A percentile compares a stretch with the other conserved stretches of the same genome.
These are phyloP conservation scores for Seiridium cupressi DNA, from an alignment of 2,329 filamentous ascomycete genomes.

Conservation along the genomic window DNA sequence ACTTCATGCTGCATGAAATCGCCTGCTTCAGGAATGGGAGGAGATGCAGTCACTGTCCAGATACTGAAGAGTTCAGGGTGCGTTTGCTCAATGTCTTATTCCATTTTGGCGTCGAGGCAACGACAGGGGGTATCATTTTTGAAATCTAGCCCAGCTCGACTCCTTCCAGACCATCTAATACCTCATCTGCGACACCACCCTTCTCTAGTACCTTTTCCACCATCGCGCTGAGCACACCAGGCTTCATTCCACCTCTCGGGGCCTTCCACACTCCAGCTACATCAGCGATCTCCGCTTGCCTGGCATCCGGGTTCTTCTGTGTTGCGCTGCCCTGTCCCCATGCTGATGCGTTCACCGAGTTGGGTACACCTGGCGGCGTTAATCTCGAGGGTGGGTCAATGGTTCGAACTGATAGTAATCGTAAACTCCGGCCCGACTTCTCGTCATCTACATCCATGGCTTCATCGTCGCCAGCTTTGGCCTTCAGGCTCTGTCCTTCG, in stretches of 20 bases:
- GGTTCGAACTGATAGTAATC: constrained; percentile 67
- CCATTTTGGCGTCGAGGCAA: background rate
- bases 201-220: constrained; percentile 73
- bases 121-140: background rate
- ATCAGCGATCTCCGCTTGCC: constrained; percentile 50
- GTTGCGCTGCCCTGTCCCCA: constrained; percentile 31
- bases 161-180: constrained; percentile 75
- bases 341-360: constrained; percentile 59
- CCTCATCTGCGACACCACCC: constrained; percentile 81
- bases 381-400: constrained; percentile 73
- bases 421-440: constrained; percentile 40
- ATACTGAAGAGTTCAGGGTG: no score
- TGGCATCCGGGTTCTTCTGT: constrained; percentile 39
- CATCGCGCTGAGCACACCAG: constrained; percentile 69
- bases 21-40: background rate
- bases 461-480: constrained; percentile 19
- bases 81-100: no score
- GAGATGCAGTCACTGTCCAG: no score
- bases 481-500: constrained; percentile 27
- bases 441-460: constrained; percentile 40
- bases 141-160: constrained; percentile 56
- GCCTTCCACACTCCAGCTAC: constrained; percentile 82
- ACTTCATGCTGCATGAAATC: background rate
- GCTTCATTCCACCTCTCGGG: constrained; percentile 78
- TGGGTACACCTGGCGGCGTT: constrained; percentile 68